Evolutionary conservation across 169 alveolate species (phyloP).

Genomic region (Eimeria falciformis): DNA sequence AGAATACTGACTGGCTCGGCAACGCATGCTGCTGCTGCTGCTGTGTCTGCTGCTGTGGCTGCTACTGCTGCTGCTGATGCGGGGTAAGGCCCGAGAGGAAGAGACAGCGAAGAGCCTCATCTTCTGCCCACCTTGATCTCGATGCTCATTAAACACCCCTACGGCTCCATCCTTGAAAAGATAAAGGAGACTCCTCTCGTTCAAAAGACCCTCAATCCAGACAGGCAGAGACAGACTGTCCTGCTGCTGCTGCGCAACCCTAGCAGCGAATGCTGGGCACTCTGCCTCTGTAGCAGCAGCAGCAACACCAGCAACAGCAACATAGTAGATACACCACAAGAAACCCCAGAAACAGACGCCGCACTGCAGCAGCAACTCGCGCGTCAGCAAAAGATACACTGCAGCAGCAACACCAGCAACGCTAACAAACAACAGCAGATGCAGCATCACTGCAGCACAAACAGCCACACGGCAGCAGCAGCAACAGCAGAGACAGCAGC

Average conservation of each 20-base stretch:
- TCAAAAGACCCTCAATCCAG: neutral
- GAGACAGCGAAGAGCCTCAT: neutral
- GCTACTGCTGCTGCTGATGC: constrained; percentile 7
- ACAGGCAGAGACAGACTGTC: neutral
- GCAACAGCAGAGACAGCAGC: constrained; percentile 4
- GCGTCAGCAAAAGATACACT: no score
- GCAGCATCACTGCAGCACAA: constrained; percentile 12
- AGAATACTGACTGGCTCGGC: no score
- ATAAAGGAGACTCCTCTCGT: neutral
- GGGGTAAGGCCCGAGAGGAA: no score
- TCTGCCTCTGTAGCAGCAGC: constrained; percentile 7
- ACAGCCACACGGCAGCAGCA: neutral
- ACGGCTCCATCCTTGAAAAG: neutral
- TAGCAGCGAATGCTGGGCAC: neutral
- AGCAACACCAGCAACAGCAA: constrained; percentile 30
- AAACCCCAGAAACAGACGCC: no score
- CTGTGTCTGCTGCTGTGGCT: neutral
- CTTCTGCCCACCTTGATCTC: neutral
- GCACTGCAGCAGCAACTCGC: no score
- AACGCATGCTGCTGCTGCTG: no score
- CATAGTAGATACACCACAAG: no score
- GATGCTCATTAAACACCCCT: neutral
- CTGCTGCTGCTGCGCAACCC: neutral
- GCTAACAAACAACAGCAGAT: neutral
- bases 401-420: neutral